These are phyloP conservation scores for Globisporangium barbulae DNA, from an alignment of 352 stramenopile species.

Conservation along the genomic window DNA sequence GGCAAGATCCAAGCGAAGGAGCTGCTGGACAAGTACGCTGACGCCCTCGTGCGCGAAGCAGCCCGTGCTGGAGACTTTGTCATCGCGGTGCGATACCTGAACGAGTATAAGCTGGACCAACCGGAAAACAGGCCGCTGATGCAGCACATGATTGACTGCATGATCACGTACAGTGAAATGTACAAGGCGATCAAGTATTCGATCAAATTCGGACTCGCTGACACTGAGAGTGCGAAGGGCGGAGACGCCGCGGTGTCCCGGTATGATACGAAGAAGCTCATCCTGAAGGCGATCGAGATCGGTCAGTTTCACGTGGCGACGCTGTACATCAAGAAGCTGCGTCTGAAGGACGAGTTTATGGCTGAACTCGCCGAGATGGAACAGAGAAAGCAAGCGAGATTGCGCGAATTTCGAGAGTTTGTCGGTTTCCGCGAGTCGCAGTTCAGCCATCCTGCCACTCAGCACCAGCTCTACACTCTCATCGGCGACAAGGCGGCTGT, in stretches of 20 bases:
- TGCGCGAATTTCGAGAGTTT: conserved; percentile 66
- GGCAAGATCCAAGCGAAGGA: conserved; percentile 62
- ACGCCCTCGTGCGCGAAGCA: conserved; percentile 56
- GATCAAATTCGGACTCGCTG: conserved; percentile 73
- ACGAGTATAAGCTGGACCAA: conserved; percentile 79
- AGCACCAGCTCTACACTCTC: conserved; percentile 38
- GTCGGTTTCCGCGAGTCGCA: conserved; percentile 42
- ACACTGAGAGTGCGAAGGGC: conserved; percentile 25
- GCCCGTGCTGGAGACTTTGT: conserved; percentile 72
- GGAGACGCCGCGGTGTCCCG: conserved; percentile 21
- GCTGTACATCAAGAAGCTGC: conserved; percentile 81
- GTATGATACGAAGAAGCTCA: conserved; percentile 51
- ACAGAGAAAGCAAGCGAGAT: conserved; percentile 38
- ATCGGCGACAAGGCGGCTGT: conserved; percentile 28
- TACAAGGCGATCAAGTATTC: conserved; percentile 90
- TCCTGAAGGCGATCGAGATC: conserved; percentile 50
- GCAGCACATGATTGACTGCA: conserved; percentile 54
- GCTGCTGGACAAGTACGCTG: conserved; percentile 34
- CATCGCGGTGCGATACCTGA: conserved; percentile 52
- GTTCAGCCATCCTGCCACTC: conserved; percentile 35
- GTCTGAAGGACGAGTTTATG: conserved; percentile 55
- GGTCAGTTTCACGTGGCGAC: conserved; percentile 73
- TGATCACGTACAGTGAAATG: conserved; percentile 68
- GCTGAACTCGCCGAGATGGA: conserved; percentile 62
- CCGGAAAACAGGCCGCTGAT: conserved; percentile 38